Base-by-base conservation (phyloP, 495 filamentous ascomycete species). In the Penicillium angulare region DNA sequence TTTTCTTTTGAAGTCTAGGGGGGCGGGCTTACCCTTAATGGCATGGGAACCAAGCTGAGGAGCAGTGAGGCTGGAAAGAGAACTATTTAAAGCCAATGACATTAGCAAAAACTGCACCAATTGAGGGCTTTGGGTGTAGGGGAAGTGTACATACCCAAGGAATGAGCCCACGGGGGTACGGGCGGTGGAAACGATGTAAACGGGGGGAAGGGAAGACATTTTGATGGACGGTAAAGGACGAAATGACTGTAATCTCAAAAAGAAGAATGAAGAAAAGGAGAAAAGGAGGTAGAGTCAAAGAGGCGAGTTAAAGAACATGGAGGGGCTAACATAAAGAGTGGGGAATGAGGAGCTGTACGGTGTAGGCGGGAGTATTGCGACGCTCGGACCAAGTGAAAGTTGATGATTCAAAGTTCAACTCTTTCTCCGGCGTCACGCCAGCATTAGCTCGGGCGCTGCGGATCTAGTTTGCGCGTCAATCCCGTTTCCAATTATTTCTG, bases 101-200 rank as follows among this genome's bases (percentile, higher is more conserved):
- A 15, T 48, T 38, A 48, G 33, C 17, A 35, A 34, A 10, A 9
- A 7, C 22, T 33, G 27, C 16, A 20, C 21, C 9, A 13, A 20
- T 33, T 33, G 27, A 20, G 12, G n/a, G n/a, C n/a, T n/a, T 35
- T 32, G 43, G 15, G 38, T 21, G 9, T 41, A 16, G 20, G 18
- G 32, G 6, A 33, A 41, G 22, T 24, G 31, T 10, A 23, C 79
- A 70, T 68, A 95, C 91, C 93, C 93, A 53, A 92, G 81, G 71
- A 98, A 98, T 44, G 86, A 87, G 60, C 93, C 93, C 57, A 96
- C 79, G 34, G 93, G 93, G 35, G 93, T 97, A 66, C 93, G 84
- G 56, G 85, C 87, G 55, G 86, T 84, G 36, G 92, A 92, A 58
- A 97, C 90, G 68, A 98, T 97, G 75, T 97, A 98, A 44, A 98